Evolutionary conservation across 73 alveolate genomes (phyloP).

Genomic region (Paramecium biaurelia): DNA sequence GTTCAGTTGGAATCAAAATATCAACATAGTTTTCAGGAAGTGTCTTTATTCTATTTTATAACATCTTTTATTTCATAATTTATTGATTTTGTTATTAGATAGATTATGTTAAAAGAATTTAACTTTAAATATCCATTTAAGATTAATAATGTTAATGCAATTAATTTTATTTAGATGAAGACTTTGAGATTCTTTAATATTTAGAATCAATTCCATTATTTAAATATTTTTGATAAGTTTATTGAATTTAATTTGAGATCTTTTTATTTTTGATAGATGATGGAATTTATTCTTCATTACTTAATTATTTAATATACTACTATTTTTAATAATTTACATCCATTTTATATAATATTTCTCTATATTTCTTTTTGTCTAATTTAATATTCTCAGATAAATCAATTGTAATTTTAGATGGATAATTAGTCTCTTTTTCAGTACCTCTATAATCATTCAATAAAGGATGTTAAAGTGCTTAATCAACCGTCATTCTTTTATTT

Average conservation of each 20-base stretch:
- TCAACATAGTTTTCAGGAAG: background rate
- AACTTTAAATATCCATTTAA: background rate
- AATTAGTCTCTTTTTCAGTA: slow-evolving; percentile 16
- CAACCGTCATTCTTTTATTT: slow-evolving; percentile 86
- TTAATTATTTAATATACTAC: background rate
- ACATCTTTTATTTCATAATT: background rate
- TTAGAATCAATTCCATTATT: background rate
- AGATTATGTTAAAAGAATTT: background rate
- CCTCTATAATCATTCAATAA: slow-evolving; percentile 34
- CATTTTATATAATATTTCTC: background rate
- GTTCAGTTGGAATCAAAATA: background rate
- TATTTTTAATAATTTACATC: background rate
- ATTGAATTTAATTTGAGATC: background rate
- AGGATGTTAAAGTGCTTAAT: slow-evolving; percentile 91
- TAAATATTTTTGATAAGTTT: background rate
- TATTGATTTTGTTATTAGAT: background rate
- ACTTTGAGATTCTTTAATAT: background rate
- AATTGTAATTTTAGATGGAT: background rate
- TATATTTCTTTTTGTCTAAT: slow-evolving; percentile 1
- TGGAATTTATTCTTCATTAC: background rate
- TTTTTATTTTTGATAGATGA: background rate
- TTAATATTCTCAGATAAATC: background rate
- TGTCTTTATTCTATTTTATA: background rate
- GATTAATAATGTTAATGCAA: background rate
- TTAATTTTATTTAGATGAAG: background rate